A percentile compares a stretch with the other conserved stretches of the same genome.
phyloP scores from a whole-genome alignment of 2,329 filamentous ascomycete species.

The Paraphaeosphaeria minitans region DNA sequence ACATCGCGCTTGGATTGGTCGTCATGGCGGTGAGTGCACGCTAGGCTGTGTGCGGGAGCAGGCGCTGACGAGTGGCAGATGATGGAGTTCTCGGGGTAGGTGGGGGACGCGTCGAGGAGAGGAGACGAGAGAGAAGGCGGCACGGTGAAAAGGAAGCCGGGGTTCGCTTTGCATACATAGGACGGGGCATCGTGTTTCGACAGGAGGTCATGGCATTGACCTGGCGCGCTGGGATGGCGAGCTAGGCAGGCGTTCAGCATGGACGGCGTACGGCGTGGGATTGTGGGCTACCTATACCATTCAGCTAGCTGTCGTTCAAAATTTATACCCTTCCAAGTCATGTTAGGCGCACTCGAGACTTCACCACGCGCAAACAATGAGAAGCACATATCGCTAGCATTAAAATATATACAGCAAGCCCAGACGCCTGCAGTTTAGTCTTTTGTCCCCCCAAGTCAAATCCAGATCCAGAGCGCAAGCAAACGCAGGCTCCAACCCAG shows the following conservation, averaged over 20 bases:
- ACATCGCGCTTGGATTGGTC: conserved; percentile 91
- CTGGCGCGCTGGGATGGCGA: no score
- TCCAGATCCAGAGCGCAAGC: not conserved
- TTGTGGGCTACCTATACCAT: no score
- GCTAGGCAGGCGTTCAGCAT: conserved; percentile 11
- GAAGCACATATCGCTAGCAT: conserved; percentile 7
- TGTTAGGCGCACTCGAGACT: not conserved
- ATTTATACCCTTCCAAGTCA: no score
- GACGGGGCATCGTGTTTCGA: no score
- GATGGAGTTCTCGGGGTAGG: conserved; percentile 35
- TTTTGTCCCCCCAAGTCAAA: not conserved
- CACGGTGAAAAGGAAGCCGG: no score
- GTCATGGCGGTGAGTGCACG: conserved; percentile 76
- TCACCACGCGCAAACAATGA: not conserved
- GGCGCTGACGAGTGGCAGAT: conserved; percentile 22
- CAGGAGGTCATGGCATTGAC: no score
- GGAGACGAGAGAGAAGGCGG: no score
- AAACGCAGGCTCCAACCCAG: not conserved
- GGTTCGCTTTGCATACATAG: no score
- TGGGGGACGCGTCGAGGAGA: not conserved
- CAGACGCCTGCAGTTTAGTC: not conserved
- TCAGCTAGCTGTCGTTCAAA: no score
- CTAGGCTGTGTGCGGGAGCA: not conserved
- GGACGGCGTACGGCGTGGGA: conserved; percentile 13
- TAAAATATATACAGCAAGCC: conserved; percentile 13